Percentiles rank a stretch among this genome's conserved stretches.
Conservation (phyloP, 306 rosid genomes). For the Prunus mira region DNA sequence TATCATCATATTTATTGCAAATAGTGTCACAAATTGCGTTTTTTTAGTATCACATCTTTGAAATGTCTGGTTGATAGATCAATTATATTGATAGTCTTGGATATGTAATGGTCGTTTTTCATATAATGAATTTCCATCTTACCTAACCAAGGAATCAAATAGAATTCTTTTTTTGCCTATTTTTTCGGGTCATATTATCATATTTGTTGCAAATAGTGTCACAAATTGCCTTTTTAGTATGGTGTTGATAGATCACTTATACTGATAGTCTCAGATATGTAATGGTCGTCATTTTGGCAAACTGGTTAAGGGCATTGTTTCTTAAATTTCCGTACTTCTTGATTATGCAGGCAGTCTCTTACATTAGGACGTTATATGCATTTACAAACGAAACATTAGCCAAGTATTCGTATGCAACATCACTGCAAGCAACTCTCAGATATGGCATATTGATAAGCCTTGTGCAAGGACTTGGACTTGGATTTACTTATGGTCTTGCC, state of each 20-base stretch:
- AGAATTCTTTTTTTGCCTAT: background rate
- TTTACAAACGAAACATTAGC: slow-evolving; percentile 97
- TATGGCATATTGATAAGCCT: slow-evolving; percentile 98
- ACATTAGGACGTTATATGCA: slow-evolving; percentile 82
- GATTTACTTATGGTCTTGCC: slow-evolving; percentile 99
- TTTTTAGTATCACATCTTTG: background rate
- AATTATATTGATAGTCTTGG: background rate
- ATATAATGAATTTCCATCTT: background rate
- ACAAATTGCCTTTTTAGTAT: background rate
- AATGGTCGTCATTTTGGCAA: slow-evolving; percentile 14
- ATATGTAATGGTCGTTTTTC: background rate
- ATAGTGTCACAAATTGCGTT: background rate
- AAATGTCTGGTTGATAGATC: slow-evolving; percentile 4
- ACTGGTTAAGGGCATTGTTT: slow-evolving; percentile 13
- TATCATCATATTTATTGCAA: background rate
- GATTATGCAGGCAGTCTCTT: slow-evolving; percentile 86
- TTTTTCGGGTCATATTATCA: background rate
- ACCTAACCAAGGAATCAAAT: background rate
- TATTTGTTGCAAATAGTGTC: background rate
- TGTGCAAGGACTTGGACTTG: slow-evolving; percentile 99
- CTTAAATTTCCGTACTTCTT: slow-evolving; percentile 33
- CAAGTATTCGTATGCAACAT: slow-evolving; percentile 96
- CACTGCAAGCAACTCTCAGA: slow-evolving; percentile 96
- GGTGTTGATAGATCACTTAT: background rate
- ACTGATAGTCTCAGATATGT: background rate